Evolutionary conservation across 495 filamentous ascomycete species (phyloP).

Genomic region (Physcia stellaris): DNA sequence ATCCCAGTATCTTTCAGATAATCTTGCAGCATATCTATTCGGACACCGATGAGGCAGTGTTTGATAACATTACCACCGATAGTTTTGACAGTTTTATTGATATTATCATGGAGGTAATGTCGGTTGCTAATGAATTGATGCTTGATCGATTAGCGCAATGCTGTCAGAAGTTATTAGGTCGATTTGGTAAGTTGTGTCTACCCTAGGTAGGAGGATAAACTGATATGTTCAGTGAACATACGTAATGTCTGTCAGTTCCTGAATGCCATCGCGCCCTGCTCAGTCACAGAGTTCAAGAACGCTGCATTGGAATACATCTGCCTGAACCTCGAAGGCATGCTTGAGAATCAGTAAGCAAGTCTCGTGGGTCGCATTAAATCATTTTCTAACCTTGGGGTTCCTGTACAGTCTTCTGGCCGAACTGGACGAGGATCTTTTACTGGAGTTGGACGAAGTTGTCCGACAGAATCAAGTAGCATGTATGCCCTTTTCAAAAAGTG

Average conservation of each 20-base stretch:
- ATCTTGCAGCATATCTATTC: constrained; percentile 76
- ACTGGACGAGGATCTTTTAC: constrained; percentile 70
- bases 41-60: constrained; percentile 67
- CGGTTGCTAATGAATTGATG: constrained; percentile 87
- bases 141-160: constrained; percentile 78
- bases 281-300: constrained; percentile 74
- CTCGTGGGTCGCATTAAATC: background rate
- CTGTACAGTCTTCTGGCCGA: constrained; percentile 61
- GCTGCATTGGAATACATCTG: constrained; percentile 83
- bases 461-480: constrained; percentile 66
- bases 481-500: constrained; percentile 61
- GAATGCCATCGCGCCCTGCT: constrained; percentile 70
- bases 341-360: constrained; percentile 64
- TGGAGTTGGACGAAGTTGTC: constrained; percentile 65
- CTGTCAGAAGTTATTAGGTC: constrained; percentile 79
- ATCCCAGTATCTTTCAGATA: constrained; percentile 54
- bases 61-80: constrained; percentile 57
- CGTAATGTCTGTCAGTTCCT: constrained; percentile 78
- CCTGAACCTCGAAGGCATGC: constrained; percentile 74
- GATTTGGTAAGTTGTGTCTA: constrained; percentile 53
- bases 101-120: constrained; percentile 81
- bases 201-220: constrained; percentile 8
- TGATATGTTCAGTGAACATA: constrained; percentile 44
- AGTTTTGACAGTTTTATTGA: constrained; percentile 75
- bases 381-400: too few species aligned